Evolutionary conservation across 345 rosid genomes (phyloP).

Genomic region (Syzygium oleosum): DNA sequence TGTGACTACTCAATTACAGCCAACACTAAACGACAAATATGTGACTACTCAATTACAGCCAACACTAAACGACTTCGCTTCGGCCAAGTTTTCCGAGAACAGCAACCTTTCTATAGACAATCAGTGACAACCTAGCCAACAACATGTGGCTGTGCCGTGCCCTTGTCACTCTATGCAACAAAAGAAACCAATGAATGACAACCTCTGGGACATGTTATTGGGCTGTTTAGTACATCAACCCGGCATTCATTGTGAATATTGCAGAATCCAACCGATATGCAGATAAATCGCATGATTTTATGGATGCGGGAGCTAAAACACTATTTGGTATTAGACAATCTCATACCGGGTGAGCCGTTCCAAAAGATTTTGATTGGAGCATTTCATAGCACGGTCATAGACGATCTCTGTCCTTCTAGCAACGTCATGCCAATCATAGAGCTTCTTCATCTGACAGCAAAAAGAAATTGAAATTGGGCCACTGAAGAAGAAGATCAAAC

Average conservation of each 20-base stretch:
- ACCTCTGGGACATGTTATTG: background rate
- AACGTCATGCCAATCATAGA: conserved; percentile 94
- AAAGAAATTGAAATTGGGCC: background rate
- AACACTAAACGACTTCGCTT: background rate
- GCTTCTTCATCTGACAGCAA: conserved; percentile 53
- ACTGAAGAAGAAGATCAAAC: background rate
- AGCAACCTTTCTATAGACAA: background rate
- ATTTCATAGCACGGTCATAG: conserved; percentile 63
- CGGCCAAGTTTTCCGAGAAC: background rate
- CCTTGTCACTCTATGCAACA: background rate
- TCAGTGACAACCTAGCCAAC: background rate
- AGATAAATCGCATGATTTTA: background rate
- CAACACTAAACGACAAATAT: background rate
- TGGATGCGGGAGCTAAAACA: background rate
- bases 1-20: background rate
- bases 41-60: background rate
- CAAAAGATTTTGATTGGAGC: conserved; percentile 51
- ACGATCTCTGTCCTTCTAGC: conserved; percentile 92
- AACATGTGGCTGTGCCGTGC: background rate
- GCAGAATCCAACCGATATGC: background rate
- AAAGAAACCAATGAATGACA: background rate
- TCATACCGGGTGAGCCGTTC: conserved; percentile 61
- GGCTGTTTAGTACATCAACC: background rate
- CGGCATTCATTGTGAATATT: background rate
- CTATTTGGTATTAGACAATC: background rate